Evolutionary conservation across 2,329 filamentous ascomycete species (phyloP).

Genomic region (Venturia nashicola): DNA sequence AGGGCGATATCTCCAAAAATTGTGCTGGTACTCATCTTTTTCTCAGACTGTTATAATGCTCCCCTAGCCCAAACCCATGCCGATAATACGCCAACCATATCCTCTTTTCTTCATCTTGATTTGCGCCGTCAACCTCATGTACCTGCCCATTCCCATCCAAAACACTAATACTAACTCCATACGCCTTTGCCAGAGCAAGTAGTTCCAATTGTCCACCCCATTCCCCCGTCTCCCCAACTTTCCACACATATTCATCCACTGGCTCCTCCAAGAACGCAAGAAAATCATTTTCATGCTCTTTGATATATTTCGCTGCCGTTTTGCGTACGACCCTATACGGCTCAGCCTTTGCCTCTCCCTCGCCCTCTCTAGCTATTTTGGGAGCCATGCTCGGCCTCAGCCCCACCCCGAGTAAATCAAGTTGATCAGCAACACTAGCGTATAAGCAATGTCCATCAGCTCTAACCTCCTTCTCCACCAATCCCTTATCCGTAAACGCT

Average conservation of each 20-base stretch:
- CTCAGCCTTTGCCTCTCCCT: constrained; percentile 15
- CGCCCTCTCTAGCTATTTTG: constrained; percentile 12
- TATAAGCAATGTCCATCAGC: constrained; percentile 96
- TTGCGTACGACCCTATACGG: constrained; percentile 56
- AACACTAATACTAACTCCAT: constrained; percentile 69
- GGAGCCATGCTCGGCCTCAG: constrained; percentile 23
- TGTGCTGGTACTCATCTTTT: not conserved
- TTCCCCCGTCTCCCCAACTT: constrained; percentile 77
- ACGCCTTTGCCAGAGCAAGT: constrained; percentile 68
- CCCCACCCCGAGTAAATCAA: constrained; percentile 35
- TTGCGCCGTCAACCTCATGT: constrained; percentile 51
- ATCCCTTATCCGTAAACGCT: constrained; percentile 48
- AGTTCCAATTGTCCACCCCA: constrained; percentile 95
- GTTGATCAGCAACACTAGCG: constrained; percentile 77
- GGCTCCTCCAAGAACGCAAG: constrained; percentile 76
- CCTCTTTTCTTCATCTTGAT: constrained; percentile 36
- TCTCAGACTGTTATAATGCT: constrained; percentile 68
- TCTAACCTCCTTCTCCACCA: constrained; percentile 66
- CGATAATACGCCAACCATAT: constrained; percentile 93
- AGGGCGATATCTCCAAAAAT: not conserved
- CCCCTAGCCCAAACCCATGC: constrained; percentile 85
- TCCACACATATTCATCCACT: constrained; percentile 57
- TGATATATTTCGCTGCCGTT: constrained; percentile 68
- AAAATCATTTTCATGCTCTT: constrained; percentile 64
- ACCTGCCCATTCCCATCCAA: constrained; percentile 70